A percentile compares a stretch with the other conserved stretches of the same genome.
phyloP scores from a whole-genome alignment of 1,139 yeast genomes.

The Yamadazyma jaroonii region DNA sequence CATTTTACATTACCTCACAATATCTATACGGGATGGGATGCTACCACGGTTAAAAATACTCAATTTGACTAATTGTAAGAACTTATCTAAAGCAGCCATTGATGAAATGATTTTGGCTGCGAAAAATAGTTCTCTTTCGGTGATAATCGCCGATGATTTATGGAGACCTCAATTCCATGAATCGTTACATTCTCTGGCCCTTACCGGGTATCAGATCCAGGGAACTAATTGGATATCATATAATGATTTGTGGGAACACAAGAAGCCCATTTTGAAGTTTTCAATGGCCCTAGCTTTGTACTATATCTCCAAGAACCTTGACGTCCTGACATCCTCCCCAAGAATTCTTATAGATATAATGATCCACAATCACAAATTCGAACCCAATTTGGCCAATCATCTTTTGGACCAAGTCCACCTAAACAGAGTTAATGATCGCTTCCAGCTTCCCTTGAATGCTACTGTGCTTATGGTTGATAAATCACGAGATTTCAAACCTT shows the following conservation, averaged over 20 bases:
- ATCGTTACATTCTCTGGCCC: slow-evolving; percentile 5
- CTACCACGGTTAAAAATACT: slow-evolving; percentile 23
- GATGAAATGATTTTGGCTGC: slow-evolving; percentile 12
- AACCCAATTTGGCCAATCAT: slow-evolving; percentile 4
- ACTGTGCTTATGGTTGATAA: slow-evolving; percentile 10
- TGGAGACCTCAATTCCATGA: slow-evolving; percentile 9
- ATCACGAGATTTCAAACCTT: slow-evolving; percentile 6
- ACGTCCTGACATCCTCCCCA: neutral
- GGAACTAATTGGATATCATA: slow-evolving; percentile 24
- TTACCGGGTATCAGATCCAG: slow-evolving; percentile 2
- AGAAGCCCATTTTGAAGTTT: slow-evolving; percentile 15
- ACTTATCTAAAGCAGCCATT: slow-evolving; percentile 21
- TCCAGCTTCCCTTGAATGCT: neutral
- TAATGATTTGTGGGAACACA: slow-evolving; percentile 12
- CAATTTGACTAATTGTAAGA: slow-evolving; percentile 24
- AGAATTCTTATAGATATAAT: slow-evolving; percentile 20
- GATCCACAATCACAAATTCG: slow-evolving; percentile 14
- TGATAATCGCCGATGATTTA: slow-evolving; percentile 17
- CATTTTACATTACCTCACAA: slow-evolving; percentile 23
- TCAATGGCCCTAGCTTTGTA: slow-evolving; percentile 29
- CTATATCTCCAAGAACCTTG: slow-evolving; percentile 14
- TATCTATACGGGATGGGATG: slow-evolving; percentile 23
- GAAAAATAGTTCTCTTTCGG: slow-evolving; percentile 18
- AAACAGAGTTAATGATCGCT: slow-evolving; percentile 8
- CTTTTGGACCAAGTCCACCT: slow-evolving; percentile 8